These are phyloP conservation scores for Penstemon eatonii DNA, from an alignment of 257 asterid genomes.

Conservation along the genomic window DNA sequence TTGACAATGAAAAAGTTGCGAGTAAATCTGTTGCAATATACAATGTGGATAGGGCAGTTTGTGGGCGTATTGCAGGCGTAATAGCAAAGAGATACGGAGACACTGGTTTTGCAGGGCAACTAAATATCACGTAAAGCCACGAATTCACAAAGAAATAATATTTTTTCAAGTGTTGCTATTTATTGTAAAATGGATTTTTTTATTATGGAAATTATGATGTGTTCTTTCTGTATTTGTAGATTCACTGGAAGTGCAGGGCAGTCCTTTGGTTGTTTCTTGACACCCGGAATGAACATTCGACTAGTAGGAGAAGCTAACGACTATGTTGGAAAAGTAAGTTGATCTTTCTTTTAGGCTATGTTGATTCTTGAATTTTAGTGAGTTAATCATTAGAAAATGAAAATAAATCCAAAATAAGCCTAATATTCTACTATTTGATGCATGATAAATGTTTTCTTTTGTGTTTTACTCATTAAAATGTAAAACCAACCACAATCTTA, in stretches of 20 bases:
- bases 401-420: too few relatives aligned
- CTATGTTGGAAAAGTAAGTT: conserved; percentile 87
- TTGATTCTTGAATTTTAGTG: too few relatives aligned
- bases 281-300: conserved; percentile 97
- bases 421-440: too few relatives aligned
- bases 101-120: conserved; percentile 95
- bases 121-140: conserved; percentile 68
- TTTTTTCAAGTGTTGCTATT: not conserved
- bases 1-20: conserved; percentile 79
- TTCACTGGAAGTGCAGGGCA: conserved; percentile 98
- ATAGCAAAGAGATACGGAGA: conserved; percentile 97
- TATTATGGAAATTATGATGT: conserved; percentile 15
- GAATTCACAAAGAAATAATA: not conserved
- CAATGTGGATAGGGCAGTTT: conserved; percentile 96
- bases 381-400: too few relatives aligned
- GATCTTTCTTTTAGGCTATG: not conserved
- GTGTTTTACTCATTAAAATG: too few relatives aligned
- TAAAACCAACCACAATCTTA: too few relatives aligned
- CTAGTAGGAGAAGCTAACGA: conserved; percentile 95
- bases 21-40: conserved; percentile 69
- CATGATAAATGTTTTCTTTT: too few relatives aligned
- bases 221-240: conserved; percentile 44
- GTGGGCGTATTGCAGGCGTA: conserved; percentile 97
- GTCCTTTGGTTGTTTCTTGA: conserved; percentile 88
- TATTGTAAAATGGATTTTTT: conserved; percentile 7